Base-by-base conservation (phyloP, 2,329 filamentous ascomycete genomes). In the Colletotrichum abscissum region DNA sequence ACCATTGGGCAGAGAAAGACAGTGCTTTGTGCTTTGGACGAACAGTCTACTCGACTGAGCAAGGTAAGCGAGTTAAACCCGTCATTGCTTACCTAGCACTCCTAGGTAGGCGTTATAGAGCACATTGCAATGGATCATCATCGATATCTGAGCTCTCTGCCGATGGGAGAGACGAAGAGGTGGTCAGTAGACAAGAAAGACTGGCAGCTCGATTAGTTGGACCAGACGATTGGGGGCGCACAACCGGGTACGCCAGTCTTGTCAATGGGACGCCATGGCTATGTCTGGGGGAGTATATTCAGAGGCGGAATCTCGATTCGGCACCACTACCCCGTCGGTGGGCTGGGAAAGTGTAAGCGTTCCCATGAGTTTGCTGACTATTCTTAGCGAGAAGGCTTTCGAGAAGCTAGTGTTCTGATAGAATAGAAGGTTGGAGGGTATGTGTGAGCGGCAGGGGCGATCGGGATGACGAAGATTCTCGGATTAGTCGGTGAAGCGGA, bases 291-390 rank as follows among this genome's bases (percentile, higher is more conserved):
- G 26, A 30, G 26, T 26, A 49, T 38, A n/a, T 52, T 64, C 30
- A 35, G 42, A 62, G 28, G 35, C 69, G 52, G 63, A 57, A 67
- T 54, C 38, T 67, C 63, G 52, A 74, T 72, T 52, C 38, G 30
- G 42, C 52, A 59, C 68, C 54, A 9, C 26, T 33, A 56, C 46
- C 67, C 55, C 62, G 54, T 49, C 22, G 9, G 22, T 46, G 11
- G 49, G 46, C 30, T 60, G 46, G 26, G 26, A 30, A 49, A n/a
- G 28, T 19, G 58, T n/a, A 26, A 33, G 35, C 35, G 19, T 63
- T 57, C 4, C 22, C 57, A 58, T 58, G 30, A 35, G 52, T 19
- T 30, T 14, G 46, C 52, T 35, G 33, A 9, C 57, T 22, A 46
- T 54, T 66, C 42, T 55, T 56, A 35, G 59, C 63, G 42, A 26